These are phyloP conservation scores for Dothistroma pini DNA, from an alignment of 2,329 filamentous ascomycete genomes.

Conservation along the genomic window DNA sequence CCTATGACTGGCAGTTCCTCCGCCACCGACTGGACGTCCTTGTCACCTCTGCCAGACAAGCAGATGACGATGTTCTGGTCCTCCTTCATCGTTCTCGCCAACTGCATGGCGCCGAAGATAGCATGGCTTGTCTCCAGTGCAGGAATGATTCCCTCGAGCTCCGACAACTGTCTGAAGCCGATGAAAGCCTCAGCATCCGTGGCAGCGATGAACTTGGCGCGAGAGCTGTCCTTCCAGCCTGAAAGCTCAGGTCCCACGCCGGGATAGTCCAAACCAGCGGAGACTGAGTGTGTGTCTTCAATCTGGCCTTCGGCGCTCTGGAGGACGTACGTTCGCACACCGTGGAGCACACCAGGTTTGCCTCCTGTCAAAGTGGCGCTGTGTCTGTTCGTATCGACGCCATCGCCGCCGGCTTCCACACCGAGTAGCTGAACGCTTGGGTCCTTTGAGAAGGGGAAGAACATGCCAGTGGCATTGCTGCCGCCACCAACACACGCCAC, in stretches of 20 bases:
- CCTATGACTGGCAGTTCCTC: slow-evolving; percentile 87
- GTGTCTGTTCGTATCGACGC: slow-evolving; percentile 79
- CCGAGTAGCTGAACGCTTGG: slow-evolving; percentile 81
- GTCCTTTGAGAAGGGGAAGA: slow-evolving; percentile 91
- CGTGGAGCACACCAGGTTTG: slow-evolving; percentile 88
- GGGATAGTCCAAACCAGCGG: slow-evolving; percentile 93
- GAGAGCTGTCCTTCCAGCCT: slow-evolving; percentile 84
- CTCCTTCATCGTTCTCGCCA: slow-evolving; percentile 89
- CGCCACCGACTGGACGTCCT: slow-evolving; percentile 97
- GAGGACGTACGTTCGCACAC: slow-evolving; percentile 91
- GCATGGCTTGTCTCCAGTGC: slow-evolving; percentile 93
- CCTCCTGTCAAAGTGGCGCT: slow-evolving; percentile 84
- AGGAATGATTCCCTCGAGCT: slow-evolving; percentile 95
- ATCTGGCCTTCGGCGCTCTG: slow-evolving; percentile 94
- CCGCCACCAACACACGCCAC: slow-evolving; percentile 96
- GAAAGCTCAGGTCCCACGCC: slow-evolving; percentile 92
- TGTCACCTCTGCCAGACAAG: slow-evolving; percentile 88
- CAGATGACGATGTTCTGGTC: slow-evolving; percentile 91
- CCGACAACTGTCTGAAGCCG: slow-evolving; percentile 78
- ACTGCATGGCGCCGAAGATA: slow-evolving; percentile 79
- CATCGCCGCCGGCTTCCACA: slow-evolving; percentile 93
- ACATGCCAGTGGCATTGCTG: slow-evolving; percentile 95
- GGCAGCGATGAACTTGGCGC: slow-evolving; percentile 84
- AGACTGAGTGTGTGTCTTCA: slow-evolving; percentile 90
- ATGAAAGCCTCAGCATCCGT: slow-evolving; percentile 87